Evolutionary conservation across 176 grass and related monocot genomes (phyloP), one percentile per base, ranked within the genome.

Genomic region (Aegilops tauschii): DNA sequence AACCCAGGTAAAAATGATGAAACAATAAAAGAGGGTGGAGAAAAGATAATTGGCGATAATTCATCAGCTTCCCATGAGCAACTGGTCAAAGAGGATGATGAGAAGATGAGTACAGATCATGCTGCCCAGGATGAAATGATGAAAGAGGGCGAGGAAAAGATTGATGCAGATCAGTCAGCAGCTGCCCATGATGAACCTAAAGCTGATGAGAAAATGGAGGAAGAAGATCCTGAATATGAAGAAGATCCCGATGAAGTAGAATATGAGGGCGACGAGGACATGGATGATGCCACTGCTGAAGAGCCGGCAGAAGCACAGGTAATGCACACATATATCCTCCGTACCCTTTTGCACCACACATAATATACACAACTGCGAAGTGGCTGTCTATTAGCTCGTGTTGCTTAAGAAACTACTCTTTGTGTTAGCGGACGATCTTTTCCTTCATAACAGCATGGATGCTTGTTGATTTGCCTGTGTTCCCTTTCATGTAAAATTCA

Each of bases 201-300:
- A 86, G 88, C 65, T 87, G 82, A 83, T 69, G 54, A 78, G n/a
- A 68, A 80, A 61, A 91, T 87, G 85, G 89, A 87, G 36, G 88
- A 83, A 71, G 82, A 88, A 90, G 95, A 98, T 82, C 89, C 82
- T 83, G 89, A 93, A 34, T 84, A 92, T 4, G 94, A 96, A 92
- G 94, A 95, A 82, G 90, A 94, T 83, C 81, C 88, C 30, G 95
- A 97, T 84, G 94, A 99, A 88, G 85, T 98, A 71, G 86, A 94
- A 83, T 76, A 81, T 76, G 89, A 91, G 79, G 96, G 95, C 20
- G 92, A 95, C 49, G 85, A 92, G 82, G 89, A 95, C 75, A 94
- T 88, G 85, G 89, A 90, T 86, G 87, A 39, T 90, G 81, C 17
- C 90, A 45, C 82, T 82, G 71, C 83, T 40, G 86, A 87, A 85